These are phyloP conservation scores for Serendipita sp. DNA, from an alignment of 768 basidiomycete species.

Conservation along the genomic window DNA sequence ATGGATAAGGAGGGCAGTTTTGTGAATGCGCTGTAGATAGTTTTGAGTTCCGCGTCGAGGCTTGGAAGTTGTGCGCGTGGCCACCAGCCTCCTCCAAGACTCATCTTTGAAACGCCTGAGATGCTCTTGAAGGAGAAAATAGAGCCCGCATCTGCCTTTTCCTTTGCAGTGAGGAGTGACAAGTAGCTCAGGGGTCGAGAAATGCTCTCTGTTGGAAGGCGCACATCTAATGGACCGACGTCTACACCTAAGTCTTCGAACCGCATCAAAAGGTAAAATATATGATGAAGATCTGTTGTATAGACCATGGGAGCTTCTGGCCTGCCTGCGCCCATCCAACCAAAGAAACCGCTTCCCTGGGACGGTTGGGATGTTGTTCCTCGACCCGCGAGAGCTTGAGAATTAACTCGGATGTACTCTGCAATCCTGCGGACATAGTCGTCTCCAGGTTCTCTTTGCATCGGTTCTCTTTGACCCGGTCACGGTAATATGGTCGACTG, in stretches of 20 bases:
- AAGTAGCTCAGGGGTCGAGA: constrained; percentile 57
- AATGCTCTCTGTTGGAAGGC: constrained; percentile 45
- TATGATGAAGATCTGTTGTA: constrained; percentile 58
- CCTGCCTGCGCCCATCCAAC: constrained; percentile 31
- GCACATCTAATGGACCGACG: constrained; percentile 67
- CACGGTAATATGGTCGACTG: constrained; percentile 12
- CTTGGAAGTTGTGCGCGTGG: constrained; percentile 36
- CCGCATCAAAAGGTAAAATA: constrained; percentile 78
- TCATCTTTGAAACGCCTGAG: constrained; percentile 58
- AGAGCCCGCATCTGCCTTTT: constrained; percentile 60
- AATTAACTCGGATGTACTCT: constrained; percentile 54
- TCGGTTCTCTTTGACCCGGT: constrained; percentile 17
- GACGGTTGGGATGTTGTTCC: constrained; percentile 25
- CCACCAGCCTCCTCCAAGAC: constrained; percentile 65
- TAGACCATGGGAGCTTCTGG: constrained; percentile 41
- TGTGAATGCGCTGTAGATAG: constrained; percentile 79
- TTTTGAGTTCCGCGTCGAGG: constrained; percentile 63
- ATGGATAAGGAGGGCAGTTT: constrained; percentile 68
- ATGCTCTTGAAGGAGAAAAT: constrained; percentile 59
- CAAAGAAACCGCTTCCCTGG: constrained; percentile 19
- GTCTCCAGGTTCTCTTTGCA: constrained; percentile 52
- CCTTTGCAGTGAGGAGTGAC: constrained; percentile 33
- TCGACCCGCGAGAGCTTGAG: constrained; percentile 53
- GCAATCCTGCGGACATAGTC: constrained; percentile 57
- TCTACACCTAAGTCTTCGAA: constrained; percentile 65